Evolutionary conservation across 2,329 filamentous ascomycete genomes (phyloP).

Genomic region (Fusarium nelsonii): DNA sequence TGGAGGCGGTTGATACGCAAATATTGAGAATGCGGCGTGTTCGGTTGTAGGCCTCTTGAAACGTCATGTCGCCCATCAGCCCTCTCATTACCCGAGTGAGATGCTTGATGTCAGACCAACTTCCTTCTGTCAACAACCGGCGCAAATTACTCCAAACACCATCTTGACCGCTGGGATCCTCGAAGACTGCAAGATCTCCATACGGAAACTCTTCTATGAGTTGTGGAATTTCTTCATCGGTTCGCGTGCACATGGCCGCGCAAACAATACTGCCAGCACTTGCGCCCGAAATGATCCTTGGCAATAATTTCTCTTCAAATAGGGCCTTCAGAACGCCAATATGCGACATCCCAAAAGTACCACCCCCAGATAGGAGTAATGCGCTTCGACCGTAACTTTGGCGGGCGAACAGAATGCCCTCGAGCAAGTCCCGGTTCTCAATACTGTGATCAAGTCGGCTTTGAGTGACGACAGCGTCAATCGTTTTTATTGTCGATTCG

Average conservation of each 20-base stretch:
- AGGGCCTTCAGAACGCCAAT: constrained; percentile 88
- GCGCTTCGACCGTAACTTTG: constrained; percentile 89
- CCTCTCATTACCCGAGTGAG: constrained; percentile 83
- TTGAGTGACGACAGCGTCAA: constrained; percentile 77
- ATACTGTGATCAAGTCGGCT: constrained; percentile 65
- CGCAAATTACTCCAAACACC: constrained; percentile 76
- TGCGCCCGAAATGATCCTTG: constrained; percentile 87
- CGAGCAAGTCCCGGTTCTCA: constrained; percentile 70
- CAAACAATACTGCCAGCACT: constrained; percentile 90
- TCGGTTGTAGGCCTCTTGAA: constrained; percentile 96
- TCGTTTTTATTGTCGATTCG: constrained; percentile 79
- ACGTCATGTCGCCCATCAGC: constrained; percentile 89
- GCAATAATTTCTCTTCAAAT: constrained; percentile 79
- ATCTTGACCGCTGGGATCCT: constrained; percentile 69
- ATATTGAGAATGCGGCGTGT: constrained; percentile 94
- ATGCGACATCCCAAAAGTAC: constrained; percentile 92
- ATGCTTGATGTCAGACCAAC: constrained; percentile 86
- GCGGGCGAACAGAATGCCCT: constrained; percentile 77
- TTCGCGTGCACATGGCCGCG: constrained; percentile 81
- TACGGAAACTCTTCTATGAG: constrained; percentile 79
- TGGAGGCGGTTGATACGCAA: constrained; percentile 86
- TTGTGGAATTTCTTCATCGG: constrained; percentile 80
- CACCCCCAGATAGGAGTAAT: constrained; percentile 84
- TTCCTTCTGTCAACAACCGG: constrained; percentile 82
- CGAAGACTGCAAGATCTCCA: constrained; percentile 85